A percentile compares a stretch with the other conserved stretches of the same genome.
Conservation (phyloP, 768 basidiomycete species). For the Gautieria morchelliformis region DNA sequence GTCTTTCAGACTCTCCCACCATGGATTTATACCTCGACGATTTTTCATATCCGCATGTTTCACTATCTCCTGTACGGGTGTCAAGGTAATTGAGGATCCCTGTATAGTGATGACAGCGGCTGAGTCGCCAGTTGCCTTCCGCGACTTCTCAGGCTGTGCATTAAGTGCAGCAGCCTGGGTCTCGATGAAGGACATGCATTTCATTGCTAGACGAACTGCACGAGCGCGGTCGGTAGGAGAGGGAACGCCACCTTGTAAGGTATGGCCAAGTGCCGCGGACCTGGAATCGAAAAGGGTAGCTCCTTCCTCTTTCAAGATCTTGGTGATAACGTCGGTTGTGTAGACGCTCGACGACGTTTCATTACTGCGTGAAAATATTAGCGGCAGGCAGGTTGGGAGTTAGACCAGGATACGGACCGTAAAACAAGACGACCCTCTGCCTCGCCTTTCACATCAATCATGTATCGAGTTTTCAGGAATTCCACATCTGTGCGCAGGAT, state of each 20-base stretch:
- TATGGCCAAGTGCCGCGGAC: constrained; percentile 93
- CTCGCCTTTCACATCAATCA: constrained; percentile 78
- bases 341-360: constrained; percentile 84
- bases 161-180: constrained; percentile 53
- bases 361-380: constrained; percentile 39
- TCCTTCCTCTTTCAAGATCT: constrained; percentile 96
- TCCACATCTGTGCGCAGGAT: constrained; percentile 74
- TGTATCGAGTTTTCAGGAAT: constrained; percentile 80
- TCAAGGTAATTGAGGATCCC: constrained; percentile 69
- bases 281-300: constrained; percentile 85
- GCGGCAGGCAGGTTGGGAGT: not conserved
- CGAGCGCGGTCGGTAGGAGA: constrained; percentile 91
- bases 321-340: constrained; percentile 83
- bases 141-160: constrained; percentile 40
- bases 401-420: constrained; percentile 39
- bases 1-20: constrained; percentile 68
- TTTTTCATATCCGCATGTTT: constrained; percentile 86
- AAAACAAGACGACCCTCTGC: constrained; percentile 91
- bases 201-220: constrained; percentile 79
- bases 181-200: constrained; percentile 94
- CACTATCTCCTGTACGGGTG: constrained; percentile 76
- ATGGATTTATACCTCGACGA: constrained; percentile 63
- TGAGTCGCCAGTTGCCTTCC: constrained; percentile 49
- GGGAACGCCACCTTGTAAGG: constrained; percentile 90
- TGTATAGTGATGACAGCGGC: constrained; percentile 92